phyloP scores from a whole-genome alignment of 1,284 basidiomycete species.

The Leccinum pachyderme region DNA sequence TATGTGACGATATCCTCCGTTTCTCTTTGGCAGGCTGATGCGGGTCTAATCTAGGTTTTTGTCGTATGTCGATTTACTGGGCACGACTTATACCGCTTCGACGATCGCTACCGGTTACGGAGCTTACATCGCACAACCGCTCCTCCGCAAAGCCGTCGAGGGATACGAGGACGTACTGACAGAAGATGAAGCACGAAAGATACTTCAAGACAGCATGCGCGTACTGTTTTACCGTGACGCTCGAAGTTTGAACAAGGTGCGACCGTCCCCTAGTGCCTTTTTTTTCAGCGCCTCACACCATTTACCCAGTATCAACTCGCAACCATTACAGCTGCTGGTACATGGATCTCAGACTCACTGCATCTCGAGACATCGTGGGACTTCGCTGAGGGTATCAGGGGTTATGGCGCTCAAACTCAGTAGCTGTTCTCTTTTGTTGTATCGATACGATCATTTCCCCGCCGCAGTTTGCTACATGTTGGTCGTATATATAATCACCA shows the following conservation, averaged over 20 bases:
- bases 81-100: constrained; percentile 93
- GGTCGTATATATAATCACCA: not conserved
- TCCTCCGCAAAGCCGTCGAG: constrained; percentile 89
- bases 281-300: not conserved
- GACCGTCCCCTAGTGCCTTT: constrained; percentile 14
- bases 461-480: no score
- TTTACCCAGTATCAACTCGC: constrained; percentile 89
- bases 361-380: constrained; percentile 81
- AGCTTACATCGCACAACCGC: constrained; percentile 90
- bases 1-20: constrained; percentile 30
- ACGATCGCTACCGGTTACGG: constrained; percentile 97
- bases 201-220: constrained; percentile 87
- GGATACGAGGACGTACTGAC: constrained; percentile 74
- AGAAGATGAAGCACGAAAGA: constrained; percentile 76
- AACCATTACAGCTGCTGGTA: constrained; percentile 78
- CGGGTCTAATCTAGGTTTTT: constrained; percentile 64
- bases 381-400: constrained; percentile 90
- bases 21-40: not conserved
- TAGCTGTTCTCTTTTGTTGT: no score
- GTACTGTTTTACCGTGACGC: constrained; percentile 98
- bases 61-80: constrained; percentile 94
- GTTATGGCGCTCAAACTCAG: constrained; percentile 66
- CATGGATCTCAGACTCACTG: constrained; percentile 79
- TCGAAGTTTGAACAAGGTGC: constrained; percentile 91
- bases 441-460: no score